Percentiles rank a stretch among this genome's conserved stretches.
phyloP scores from a whole-genome alignment of 2,329 filamentous ascomycete species.

The Aspergillus sp. region DNA sequence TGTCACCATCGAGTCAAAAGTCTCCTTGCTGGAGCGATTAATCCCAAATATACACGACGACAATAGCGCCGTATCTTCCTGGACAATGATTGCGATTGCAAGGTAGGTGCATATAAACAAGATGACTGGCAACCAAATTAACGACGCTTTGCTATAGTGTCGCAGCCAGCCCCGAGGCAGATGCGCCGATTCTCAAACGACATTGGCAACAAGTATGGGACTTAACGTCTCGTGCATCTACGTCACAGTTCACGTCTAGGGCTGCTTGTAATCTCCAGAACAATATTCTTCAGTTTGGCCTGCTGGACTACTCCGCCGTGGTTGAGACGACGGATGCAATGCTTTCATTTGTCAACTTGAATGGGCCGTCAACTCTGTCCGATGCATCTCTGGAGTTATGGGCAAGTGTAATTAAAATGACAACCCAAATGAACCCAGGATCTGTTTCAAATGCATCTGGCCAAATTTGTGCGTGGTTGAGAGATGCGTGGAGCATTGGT shows the following conservation, averaged over 20 bases:
- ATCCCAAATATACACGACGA: conserved; percentile 66
- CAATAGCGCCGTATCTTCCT: conserved; percentile 64
- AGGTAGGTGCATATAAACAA: conserved; percentile 55
- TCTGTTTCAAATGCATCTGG: conserved; percentile 67
- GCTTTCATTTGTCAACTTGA: conserved; percentile 74
- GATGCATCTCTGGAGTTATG: conserved; percentile 78
- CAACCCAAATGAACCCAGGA: conserved; percentile 67
- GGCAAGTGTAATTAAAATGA: conserved; percentile 64
- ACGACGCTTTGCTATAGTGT: conserved; percentile 29
- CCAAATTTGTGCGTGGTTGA: conserved; percentile 77
- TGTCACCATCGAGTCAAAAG: conserved; percentile 53
- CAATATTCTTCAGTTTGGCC: conserved; percentile 61
- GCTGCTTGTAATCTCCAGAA: conserved; percentile 74
- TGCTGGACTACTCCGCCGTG: conserved; percentile 68
- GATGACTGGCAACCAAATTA: conserved; percentile 1
- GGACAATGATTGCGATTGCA: conserved; percentile 80
- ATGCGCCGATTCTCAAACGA: conserved; percentile 40
- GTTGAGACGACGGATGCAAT: conserved; percentile 71
- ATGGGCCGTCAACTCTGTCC: conserved; percentile 74
- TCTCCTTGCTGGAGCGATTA: conserved; percentile 59
- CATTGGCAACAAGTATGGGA: conserved; percentile 77
- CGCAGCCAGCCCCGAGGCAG: conserved; percentile 34
- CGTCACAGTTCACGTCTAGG: conserved; percentile 69
- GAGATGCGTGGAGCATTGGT: conserved; percentile 81
- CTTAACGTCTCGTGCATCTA: conserved; percentile 67